Evolutionary conservation across 208 protist species (phyloP), one percentile per base, ranked within the genome.

Genomic region (Acanthamoeba pearcei): DNA sequence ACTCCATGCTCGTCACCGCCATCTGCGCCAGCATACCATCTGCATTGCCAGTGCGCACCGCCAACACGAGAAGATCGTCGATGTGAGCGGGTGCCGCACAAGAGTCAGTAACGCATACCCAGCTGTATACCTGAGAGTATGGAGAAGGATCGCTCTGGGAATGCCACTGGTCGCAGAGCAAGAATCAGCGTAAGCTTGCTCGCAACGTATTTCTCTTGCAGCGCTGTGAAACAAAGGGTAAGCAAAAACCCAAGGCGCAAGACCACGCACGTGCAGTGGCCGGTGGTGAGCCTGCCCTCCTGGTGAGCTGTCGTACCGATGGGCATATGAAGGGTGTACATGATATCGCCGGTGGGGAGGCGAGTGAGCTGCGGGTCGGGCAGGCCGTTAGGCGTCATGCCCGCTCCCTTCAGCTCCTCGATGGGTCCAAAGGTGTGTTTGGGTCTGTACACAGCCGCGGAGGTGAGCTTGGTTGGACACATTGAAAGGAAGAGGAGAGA

Each of bases 171-270:
- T 42, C 80, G 80, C 12, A 88, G 80, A 1, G 80, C 53, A 29
- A 88, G 53, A 15, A 88, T 88, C 9, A 88, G 29, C 15, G 80
- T 88, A 29, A 88, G 80, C 51, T 88, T 88, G 42, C 29, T 88
- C 10, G 80, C 24, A 4, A 88, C 80, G 53, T 88, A 88, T 42
- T 88, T 88, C 80, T 88, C 80, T 38, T 88, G 80, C 27, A 88
- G 22, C 15, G 80, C 80, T 88, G 53, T 22, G 24, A 5, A 38
- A 27, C 55, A 29, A 70, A n/a, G 64, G 19, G 5, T 27, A 27
- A 27, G 64, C 10, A 5, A 12, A n/a, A 2, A 13, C 19, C 27
- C 5, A 4, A 13, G 10, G n/a, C 24, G 64, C 78, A 60, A 10
- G 29, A 42, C 70, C 6, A 80, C 35, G 51, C 2, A 27, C 53